phyloP scores from a whole-genome alignment of 805 yeast species.

The Suhomyces pyralidae region DNA sequence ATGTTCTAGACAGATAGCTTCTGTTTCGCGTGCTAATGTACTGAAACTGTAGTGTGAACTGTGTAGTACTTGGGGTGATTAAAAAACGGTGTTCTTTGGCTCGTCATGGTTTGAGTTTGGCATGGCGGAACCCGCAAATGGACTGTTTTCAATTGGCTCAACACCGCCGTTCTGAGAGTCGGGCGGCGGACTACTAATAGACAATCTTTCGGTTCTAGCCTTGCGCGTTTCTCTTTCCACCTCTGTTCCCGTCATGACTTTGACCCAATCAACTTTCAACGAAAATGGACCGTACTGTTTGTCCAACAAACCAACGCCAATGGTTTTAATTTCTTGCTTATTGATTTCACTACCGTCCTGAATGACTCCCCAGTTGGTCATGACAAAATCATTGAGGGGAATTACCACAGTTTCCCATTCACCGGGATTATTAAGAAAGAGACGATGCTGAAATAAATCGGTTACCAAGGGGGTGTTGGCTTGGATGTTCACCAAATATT shows the following conservation, averaged over 20 bases:
- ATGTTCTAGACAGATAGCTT: too few species aligned
- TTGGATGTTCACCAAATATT: constrained; percentile 77
- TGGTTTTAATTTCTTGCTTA: constrained; percentile 60
- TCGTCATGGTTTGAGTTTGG: constrained; percentile 25
- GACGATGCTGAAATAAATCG: constrained; percentile 78
- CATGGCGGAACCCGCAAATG: constrained; percentile 27
- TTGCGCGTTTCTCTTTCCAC: constrained; percentile 40
- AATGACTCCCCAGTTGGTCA: constrained; percentile 76
- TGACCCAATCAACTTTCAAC: constrained; percentile 68
- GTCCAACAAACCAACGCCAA: constrained; percentile 78
- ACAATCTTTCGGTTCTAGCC: constrained; percentile 27
- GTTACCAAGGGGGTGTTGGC: constrained; percentile 75
- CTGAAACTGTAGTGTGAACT: background rate
- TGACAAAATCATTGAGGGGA: constrained; percentile 73
- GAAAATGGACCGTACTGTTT: constrained; percentile 73
- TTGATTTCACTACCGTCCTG: constrained; percentile 55
- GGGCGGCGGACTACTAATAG: constrained; percentile 10
- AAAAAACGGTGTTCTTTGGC: constrained; percentile 34
- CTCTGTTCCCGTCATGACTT: constrained; percentile 59
- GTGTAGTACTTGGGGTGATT: background rate
- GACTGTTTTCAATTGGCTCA: constrained; percentile 6
- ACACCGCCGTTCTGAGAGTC: constrained; percentile 10
- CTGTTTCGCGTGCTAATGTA: background rate
- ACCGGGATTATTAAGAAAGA: constrained; percentile 68
- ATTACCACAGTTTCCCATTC: constrained; percentile 82